Evolutionary conservation across 1,139 yeast genomes (phyloP).

Genomic region (Taphrina betulina): DNA sequence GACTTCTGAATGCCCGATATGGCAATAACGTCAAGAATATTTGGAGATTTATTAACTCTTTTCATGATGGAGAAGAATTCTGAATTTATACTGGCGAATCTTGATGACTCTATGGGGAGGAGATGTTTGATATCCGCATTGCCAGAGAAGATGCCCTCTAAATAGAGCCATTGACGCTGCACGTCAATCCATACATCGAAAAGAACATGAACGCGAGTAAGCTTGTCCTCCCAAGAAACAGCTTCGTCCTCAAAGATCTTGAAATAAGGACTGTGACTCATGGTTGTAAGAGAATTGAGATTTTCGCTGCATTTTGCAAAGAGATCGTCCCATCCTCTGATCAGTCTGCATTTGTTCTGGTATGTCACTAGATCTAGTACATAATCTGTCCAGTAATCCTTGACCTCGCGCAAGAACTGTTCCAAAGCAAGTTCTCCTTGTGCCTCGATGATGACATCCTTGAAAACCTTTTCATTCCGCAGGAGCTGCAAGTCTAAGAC

Average conservation of each 20-base stretch:
- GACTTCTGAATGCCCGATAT: constrained; percentile 54
- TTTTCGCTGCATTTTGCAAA: constrained; percentile 64
- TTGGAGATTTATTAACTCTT: constrained; percentile 53
- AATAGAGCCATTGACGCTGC: constrained; percentile 85
- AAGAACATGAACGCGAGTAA: constrained; percentile 55
- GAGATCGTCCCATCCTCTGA: constrained; percentile 67
- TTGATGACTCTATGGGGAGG: constrained; percentile 66
- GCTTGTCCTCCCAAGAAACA: constrained; percentile 55
- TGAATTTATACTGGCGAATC: constrained; percentile 64
- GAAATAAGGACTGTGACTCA: constrained; percentile 69
- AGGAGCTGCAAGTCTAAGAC: constrained; percentile 60
- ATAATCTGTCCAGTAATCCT: constrained; percentile 46
- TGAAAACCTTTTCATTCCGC: constrained; percentile 52
- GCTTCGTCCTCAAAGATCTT: constrained; percentile 63
- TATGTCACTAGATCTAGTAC: constrained; percentile 59
- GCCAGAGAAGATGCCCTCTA: constrained; percentile 67
- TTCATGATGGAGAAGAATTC: constrained; percentile 60
- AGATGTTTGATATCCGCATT: constrained; percentile 60
- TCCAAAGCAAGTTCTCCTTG: constrained; percentile 70
- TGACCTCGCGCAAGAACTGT: constrained; percentile 49
- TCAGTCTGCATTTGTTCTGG: constrained; percentile 55
- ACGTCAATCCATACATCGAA: constrained; percentile 78
- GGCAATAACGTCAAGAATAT: constrained; percentile 59
- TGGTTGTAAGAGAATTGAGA: constrained; percentile 61
- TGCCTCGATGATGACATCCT: constrained; percentile 60